These are phyloP conservation scores for Coemansia sp. DNA, from an alignment of 192 early-diverging fungal genomes.

Conservation along the genomic window DNA sequence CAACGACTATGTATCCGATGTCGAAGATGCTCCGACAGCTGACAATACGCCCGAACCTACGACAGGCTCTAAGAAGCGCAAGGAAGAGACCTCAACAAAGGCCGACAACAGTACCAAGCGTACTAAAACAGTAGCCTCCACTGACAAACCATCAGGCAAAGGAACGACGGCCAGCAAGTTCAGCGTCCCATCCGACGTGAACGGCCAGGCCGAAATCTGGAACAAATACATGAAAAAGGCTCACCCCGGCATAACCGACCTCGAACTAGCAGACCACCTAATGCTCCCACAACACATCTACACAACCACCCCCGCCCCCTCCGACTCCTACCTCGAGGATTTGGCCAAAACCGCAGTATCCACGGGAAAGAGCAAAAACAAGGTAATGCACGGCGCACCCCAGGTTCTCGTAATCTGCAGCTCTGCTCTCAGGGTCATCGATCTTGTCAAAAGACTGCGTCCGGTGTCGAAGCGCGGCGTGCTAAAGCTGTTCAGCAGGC, in stretches of 20 bases:
- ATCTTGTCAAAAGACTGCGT: conserved; percentile 38
- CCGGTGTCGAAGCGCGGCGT: conserved; percentile 22
- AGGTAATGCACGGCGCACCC: conserved; percentile 38
- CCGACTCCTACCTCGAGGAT: conserved; percentile 16
- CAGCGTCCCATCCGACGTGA: conserved; percentile 8
- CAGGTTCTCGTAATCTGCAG: conserved; percentile 47
- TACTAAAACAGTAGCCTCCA: not conserved
- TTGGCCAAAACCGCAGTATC: conserved; percentile 31
- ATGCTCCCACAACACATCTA: conserved; percentile 33
- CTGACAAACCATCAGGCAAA: conserved; percentile 1
- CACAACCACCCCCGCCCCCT: not conserved
- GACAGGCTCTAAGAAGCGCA: conserved; percentile 9
- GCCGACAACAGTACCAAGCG: not conserved
- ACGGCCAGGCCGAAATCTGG: conserved; percentile 34
- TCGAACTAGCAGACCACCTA: conserved; percentile 32
- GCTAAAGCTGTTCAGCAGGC: conserved; percentile 49
- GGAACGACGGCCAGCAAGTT: conserved; percentile 15
- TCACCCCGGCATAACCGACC: conserved; percentile 25
- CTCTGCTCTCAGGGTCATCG: conserved; percentile 42
- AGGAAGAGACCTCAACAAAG: not conserved
- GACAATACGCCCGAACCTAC: not conserved
- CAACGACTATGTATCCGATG: conserved; percentile 8
- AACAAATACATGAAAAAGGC: conserved; percentile 51
- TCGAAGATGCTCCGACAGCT: not conserved
- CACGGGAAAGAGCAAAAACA: conserved; percentile 32